Percentiles rank a stretch among this genome's conserved stretches.
These are phyloP conservation scores for Phytopythium chamaehyphon DNA, from an alignment of 352 stramenopile genomes.

Conservation along the genomic window DNA sequence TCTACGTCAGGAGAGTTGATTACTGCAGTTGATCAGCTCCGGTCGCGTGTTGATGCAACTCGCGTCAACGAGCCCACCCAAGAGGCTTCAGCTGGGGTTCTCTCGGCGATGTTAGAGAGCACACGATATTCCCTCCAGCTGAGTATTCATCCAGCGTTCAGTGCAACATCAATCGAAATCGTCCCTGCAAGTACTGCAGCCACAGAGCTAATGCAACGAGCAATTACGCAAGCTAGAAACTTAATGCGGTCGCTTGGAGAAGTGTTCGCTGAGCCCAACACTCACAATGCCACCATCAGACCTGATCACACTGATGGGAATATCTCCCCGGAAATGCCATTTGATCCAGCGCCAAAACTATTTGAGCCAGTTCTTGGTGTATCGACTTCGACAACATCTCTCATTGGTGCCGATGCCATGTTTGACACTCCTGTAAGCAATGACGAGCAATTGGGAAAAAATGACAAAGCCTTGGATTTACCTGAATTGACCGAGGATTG, in stretches of 20 bases:
- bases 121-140: too few species aligned
- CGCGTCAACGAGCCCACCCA: too few species aligned
- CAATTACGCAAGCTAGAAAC: slow-evolving; percentile 19
- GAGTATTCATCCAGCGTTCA: background rate
- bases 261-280: slow-evolving; percentile 3
- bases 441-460: background rate
- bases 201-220: slow-evolving; percentile 16
- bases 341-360: too few species aligned
- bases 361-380: background rate
- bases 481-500: too few species aligned
- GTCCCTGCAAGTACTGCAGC: slow-evolving; percentile 3
- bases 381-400: slow-evolving; percentile 4
- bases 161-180: too few species aligned
- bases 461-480: too few species aligned
- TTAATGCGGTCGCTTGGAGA: slow-evolving; percentile 27
- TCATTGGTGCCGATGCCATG: background rate
- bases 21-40: slow-evolving; percentile 13
- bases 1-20: slow-evolving; percentile 23
- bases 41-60: background rate
- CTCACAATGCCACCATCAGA: background rate
- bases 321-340: background rate
- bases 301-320: background rate
- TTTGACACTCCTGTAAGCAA: background rate
- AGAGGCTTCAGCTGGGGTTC: too few species aligned
- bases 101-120: too few species aligned